Percentiles rank a stretch among this genome's conserved stretches.
These are phyloP conservation scores for Mortierella hygrophila DNA, from an alignment of 192 early-diverging fungal genomes.

Conservation along the genomic window DNA sequence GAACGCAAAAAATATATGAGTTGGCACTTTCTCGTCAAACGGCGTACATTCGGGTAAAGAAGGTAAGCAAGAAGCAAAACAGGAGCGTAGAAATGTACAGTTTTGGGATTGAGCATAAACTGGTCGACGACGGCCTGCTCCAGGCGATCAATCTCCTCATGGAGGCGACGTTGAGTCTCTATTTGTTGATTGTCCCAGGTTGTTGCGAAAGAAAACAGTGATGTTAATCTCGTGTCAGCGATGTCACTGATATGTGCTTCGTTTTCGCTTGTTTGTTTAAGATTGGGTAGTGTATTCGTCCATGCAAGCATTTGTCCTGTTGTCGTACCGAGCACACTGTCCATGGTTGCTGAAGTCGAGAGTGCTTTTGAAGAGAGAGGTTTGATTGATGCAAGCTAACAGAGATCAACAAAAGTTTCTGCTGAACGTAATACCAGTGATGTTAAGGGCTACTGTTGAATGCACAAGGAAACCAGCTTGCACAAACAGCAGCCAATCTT, in stretches of 20 bases:
- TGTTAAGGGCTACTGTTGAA: neutral
- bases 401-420: neutral
- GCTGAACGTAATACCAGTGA: neutral
- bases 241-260: neutral
- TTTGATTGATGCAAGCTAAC: neutral
- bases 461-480: too few species aligned
- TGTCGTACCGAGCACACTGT: conserved; percentile 41
- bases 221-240: neutral
- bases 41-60: neutral
- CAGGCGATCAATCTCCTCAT: conserved; percentile 95
- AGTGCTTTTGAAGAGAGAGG: neutral
- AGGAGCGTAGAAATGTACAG: conserved; percentile 49
- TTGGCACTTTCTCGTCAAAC: neutral
- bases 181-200: conserved; percentile 6
- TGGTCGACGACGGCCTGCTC: conserved; percentile 89
- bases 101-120: conserved; percentile 80
- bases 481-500: too few species aligned
- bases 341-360: conserved; percentile 20
- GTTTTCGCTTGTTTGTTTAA: neutral
- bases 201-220: neutral
- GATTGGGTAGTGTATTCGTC: neutral
- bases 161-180: conserved; percentile 65
- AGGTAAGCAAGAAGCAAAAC: neutral
- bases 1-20: neutral
- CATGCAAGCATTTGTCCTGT: neutral